Evolutionary conservation across 768 basidiomycete genomes (phyloP), one percentile per base, ranked within the genome.

Genomic region (Mycena filopes): DNA sequence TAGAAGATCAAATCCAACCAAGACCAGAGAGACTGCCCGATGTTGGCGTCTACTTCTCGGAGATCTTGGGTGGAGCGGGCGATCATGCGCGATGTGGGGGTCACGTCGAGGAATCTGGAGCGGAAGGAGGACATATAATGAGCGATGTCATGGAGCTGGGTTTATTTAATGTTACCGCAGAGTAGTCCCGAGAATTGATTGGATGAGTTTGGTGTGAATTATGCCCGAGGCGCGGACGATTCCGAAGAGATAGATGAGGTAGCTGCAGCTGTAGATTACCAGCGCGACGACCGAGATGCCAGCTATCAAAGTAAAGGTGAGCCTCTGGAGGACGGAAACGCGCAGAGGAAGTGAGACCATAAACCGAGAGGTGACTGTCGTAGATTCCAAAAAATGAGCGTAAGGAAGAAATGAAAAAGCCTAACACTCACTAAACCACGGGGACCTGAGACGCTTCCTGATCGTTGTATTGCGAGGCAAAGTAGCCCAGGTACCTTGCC

Each of bases 21-120:
- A 7, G 10, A 9, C 60, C 57, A 61, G 29, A 70, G 54, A 21
- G 62, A 45, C 28, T 47, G 40, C 8, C 31, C 31, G 43, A 56
- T 55, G 12, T 47, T 42, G 42, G 55, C 67, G 45, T 61, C 64
- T 75, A 80, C 67, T 23, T 75, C 69, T 25, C 76, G 74, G 15
- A 85, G 81, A 70, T 85, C 85, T 38, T 84, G 80, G 0, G 84
- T 85, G 67, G 81, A 82, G 36, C 84, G 77, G 18, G 83, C 75
- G 41, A 85, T 82, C 58, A 86, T 79, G 4, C 85, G 79, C n/a
- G 84, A 83, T 0, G 80, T 80, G 0, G 85, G 85, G 2, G 83
- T 84, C 9, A 73, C 80, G 64, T 87, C 85, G 11, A 86, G 76
- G 81, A 83, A 86, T 63, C 85, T 83, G 76, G 69, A 33, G 31